A percentile compares a stretch with the other conserved stretches of the same genome.
These are phyloP conservation scores for Hygrophorus russula DNA, from an alignment of 768 basidiomycete genomes.

Conservation along the genomic window DNA sequence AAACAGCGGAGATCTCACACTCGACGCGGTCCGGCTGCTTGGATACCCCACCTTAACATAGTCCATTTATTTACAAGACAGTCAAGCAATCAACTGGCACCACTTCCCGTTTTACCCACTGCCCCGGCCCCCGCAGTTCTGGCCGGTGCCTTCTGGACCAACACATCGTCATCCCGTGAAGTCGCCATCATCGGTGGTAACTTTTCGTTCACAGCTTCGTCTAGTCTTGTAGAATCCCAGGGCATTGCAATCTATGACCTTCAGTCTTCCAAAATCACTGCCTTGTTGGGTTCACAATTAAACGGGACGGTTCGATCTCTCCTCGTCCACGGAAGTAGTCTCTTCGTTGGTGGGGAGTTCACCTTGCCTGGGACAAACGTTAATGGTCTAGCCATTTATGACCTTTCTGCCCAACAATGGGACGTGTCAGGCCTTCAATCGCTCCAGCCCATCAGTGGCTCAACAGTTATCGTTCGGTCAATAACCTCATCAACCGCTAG, in stretches of 20 bases:
- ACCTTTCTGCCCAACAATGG: constrained; percentile 59
- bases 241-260: constrained; percentile 68
- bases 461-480: constrained; percentile 56
- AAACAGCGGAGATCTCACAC: constrained; percentile 27
- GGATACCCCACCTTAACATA: constrained; percentile 39
- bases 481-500: constrained; percentile 54
- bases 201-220: constrained; percentile 50
- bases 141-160: constrained; percentile 85
- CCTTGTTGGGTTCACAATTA: constrained; percentile 50
- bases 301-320: constrained; percentile 73
- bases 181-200: constrained; percentile 83
- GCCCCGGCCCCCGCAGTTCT: constrained; percentile 72
- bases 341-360: constrained; percentile 85
- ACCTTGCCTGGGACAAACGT: constrained; percentile 42
- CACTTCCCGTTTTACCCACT: constrained; percentile 45
- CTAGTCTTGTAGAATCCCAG: constrained; percentile 29
- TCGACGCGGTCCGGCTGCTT: constrained; percentile 13
- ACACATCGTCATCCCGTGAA: constrained; percentile 50
- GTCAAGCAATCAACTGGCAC: constrained; percentile 27
- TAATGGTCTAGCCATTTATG: constrained; percentile 72
- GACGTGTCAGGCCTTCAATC: constrained; percentile 43
- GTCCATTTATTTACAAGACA: constrained; percentile 43
- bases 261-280: constrained; percentile 31
- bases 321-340: constrained; percentile 51
- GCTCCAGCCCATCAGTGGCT: constrained; percentile 43